Conservation (phyloP, 148 eudicot species). For the Camellia sinensis region DNA sequence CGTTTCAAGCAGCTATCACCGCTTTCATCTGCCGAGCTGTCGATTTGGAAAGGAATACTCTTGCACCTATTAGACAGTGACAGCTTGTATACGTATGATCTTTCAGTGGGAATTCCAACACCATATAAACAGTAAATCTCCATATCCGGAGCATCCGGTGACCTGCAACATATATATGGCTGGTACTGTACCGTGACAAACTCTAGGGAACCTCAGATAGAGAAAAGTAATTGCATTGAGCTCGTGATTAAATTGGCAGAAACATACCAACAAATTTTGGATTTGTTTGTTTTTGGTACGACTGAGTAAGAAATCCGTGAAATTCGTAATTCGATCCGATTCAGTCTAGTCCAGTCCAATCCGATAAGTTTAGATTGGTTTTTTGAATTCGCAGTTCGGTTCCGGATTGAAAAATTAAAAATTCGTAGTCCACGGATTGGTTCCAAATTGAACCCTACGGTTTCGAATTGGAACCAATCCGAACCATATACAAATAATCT, state of each 20-base stretch:
- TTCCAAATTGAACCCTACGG: too few relatives aligned
- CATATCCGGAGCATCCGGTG: slow-evolving; percentile 54
- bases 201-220: background rate
- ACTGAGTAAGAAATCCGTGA: too few relatives aligned
- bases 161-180: slow-evolving; percentile 19
- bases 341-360: too few relatives aligned
- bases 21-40: slow-evolving; percentile 41
- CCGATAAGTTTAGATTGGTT: too few relatives aligned
- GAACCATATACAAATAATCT: too few relatives aligned
- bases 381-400: too few relatives aligned
- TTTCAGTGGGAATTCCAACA: slow-evolving; percentile 48
- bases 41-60: slow-evolving; percentile 45
- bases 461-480: too few relatives aligned
- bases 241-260: background rate
- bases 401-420: too few relatives aligned
- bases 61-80: slow-evolving; percentile 35
- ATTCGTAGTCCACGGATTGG: too few relatives aligned
- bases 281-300: background rate
- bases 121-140: slow-evolving; percentile 46
- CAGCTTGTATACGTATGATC: slow-evolving; percentile 50
- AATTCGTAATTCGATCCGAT: too few relatives aligned
- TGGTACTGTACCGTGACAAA: too few relatives aligned
- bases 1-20: slow-evolving; percentile 36
- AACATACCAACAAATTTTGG: background rate
- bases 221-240: background rate